Evolutionary conservation across 2,329 filamentous ascomycete genomes (phyloP), one percentile per base, ranked within the genome.

Genomic region (Shiraia sp.): DNA sequence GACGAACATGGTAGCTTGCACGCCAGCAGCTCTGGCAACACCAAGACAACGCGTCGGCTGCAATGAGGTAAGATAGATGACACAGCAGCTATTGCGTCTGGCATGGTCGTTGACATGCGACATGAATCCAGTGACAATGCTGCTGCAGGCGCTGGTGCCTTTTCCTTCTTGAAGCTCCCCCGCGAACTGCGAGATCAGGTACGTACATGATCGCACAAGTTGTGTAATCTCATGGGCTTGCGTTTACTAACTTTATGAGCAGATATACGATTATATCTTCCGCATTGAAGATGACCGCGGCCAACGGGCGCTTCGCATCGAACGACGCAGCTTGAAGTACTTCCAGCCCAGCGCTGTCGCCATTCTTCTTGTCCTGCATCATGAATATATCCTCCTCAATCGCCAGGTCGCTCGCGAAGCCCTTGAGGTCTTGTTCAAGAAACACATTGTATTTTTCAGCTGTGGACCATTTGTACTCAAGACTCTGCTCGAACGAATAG

Each of bases 171-270:
- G 10, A 34, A 42, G 6, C 54, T 71, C 10, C 68, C 68, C 10
- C 55, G 63, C 30, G 68, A 71, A 46, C 55, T 71, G 16, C 62
- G 68, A n/a, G 64, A 71, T 45, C 57, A 64, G 48, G 63, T 63
- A 47, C 13, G 46, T 46, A 19, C n/a, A 12, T 25, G 10, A 25
- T 22, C 8, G 5, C 26, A 32, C 15, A n/a, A 19, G 9, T 32
- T 14, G 25, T 17, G n/a, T 26, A 25, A 36, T 16, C 6, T 5
- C 7, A 10, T 16, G 10, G 22, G 32, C 16, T 17, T 7, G 9
- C 7, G 10, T 25, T 17, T 16, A 28, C 25, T 40, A n/a, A 32
- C 29, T 23, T 12, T 10, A 9, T 17, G 19, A 8, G 25, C 35
- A 66, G 61, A 61, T 70, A 40, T 70, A 70, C 53, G 28, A 63